Evolutionary conservation across 2,329 filamentous ascomycete species (phyloP).

Genomic region (Endothia cerciana): DNA sequence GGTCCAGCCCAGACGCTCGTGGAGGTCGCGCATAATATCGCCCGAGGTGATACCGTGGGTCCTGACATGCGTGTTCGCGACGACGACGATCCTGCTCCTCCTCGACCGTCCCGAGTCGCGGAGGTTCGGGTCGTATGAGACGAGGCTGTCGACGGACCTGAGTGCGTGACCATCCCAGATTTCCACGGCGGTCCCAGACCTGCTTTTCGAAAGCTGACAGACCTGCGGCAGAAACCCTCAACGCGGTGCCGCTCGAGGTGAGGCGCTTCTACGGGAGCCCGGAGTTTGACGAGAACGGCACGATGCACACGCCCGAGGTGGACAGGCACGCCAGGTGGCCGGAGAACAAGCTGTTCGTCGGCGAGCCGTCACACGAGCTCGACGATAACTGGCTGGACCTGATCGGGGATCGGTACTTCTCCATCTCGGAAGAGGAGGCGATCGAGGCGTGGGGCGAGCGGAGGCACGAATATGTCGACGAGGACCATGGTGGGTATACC

Average conservation of each 20-base stretch:
- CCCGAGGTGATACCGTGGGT: conserved; percentile 28
- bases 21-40: conserved; percentile 18
- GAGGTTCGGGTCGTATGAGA: conserved; percentile 28
- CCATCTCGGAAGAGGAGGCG: conserved; percentile 25
- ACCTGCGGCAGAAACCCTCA: conserved; percentile 10
- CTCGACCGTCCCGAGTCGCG: conserved; percentile 24
- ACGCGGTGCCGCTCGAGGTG: conserved; percentile 19
- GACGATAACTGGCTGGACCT: conserved; percentile 27
- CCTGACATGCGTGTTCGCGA: conserved; percentile 25
- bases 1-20: conserved; percentile 14
- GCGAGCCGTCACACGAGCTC: conserved; percentile 21
- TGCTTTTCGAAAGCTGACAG: conserved; percentile 20
- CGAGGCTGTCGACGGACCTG: conserved; percentile 23
- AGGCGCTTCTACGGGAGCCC: conserved; percentile 26
- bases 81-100: conserved; percentile 26
- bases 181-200: too few species aligned
- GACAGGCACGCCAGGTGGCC: conserved; percentile 23
- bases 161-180: conserved; percentile 25
- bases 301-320: conserved; percentile 19
- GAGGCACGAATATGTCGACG: conserved; percentile 23
- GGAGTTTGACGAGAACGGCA: conserved; percentile 26
- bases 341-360: conserved; percentile 22
- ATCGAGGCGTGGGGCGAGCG: conserved; percentile 25
- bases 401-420: conserved; percentile 28
- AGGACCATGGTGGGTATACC: conserved; percentile 28